phyloP scores from a whole-genome alignment of 2,329 filamentous ascomycete genomes.

The Didymella sp. region DNA sequence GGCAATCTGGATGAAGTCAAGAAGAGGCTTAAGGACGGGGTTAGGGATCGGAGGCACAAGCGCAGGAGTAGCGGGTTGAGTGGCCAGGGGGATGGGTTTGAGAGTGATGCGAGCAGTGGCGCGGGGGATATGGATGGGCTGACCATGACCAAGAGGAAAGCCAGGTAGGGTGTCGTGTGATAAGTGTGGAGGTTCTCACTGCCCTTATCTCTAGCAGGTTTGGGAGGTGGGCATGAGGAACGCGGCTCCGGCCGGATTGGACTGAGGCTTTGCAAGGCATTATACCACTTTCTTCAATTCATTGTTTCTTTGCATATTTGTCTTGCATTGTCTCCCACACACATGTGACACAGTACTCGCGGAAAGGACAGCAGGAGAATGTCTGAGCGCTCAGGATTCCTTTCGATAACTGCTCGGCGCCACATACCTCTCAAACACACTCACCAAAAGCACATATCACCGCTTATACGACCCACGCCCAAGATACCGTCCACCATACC shows the following conservation, averaged over 20 bases:
- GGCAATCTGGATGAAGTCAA: constrained; percentile 82
- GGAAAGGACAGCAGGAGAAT: no score
- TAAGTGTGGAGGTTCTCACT: no score
- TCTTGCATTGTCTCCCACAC: no score
- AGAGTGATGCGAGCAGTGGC: constrained; percentile 19
- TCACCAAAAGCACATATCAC: no score
- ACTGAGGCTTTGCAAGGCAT: constrained; percentile 3
- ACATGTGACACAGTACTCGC: no score
- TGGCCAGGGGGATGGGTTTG: constrained; percentile 29
- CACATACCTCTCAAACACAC: no score
- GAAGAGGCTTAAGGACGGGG: constrained; percentile 81
- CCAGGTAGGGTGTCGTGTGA: constrained; percentile 1
- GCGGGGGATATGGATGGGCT: constrained; percentile 32
- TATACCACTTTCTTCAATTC: constrained; percentile 13
- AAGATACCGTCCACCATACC: not conserved
- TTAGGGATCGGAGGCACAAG: constrained; percentile 76
- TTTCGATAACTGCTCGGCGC: no score
- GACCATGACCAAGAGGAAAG: constrained; percentile 32
- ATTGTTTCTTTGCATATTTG: not conserved
- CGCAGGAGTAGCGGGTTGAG: constrained; percentile 51
- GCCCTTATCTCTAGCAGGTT: no score
- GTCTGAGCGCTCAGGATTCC: no score
- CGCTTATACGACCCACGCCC: not conserved
- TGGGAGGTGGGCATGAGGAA: no score
- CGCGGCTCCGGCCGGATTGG: not conserved